phyloP scores from a whole-genome alignment of 257 asterid species.

The Przewalskia tangutica region DNA sequence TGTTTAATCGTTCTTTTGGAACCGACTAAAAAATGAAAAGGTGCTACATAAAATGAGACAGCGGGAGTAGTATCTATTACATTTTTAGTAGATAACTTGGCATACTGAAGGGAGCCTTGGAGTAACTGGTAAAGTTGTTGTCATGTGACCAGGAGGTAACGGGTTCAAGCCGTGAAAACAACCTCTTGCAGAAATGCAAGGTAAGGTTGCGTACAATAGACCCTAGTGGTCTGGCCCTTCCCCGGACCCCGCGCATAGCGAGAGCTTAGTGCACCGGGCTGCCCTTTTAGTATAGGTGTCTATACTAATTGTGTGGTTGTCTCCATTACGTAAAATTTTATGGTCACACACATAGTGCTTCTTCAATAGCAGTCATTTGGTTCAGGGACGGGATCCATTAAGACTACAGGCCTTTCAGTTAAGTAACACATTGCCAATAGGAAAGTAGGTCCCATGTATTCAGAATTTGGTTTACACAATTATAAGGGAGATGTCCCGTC shows the following conservation, averaged over 20 bases:
- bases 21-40: neutral
- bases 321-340: neutral
- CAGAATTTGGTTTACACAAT: neutral
- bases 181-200: too few relatives aligned
- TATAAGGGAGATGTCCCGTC: neutral
- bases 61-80: neutral
- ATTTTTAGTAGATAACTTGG: neutral
- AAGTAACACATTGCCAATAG: neutral
- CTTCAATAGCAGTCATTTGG: neutral
- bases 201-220: too few relatives aligned
- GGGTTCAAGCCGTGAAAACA: too few relatives aligned
- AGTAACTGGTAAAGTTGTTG: too few relatives aligned
- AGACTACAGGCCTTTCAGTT: neutral
- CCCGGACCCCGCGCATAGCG: too few relatives aligned
- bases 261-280: too few relatives aligned
- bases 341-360: neutral
- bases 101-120: neutral
- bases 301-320: neutral
- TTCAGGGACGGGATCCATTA: neutral
- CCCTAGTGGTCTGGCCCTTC: too few relatives aligned
- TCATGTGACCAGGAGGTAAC: too few relatives aligned
- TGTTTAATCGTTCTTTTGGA: neutral
- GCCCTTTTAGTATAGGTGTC: neutral
- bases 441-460: neutral
- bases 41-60: neutral